These are phyloP conservation scores for Neonectria hederae DNA, from an alignment of 2,329 filamentous ascomycete species.

Conservation along the genomic window DNA sequence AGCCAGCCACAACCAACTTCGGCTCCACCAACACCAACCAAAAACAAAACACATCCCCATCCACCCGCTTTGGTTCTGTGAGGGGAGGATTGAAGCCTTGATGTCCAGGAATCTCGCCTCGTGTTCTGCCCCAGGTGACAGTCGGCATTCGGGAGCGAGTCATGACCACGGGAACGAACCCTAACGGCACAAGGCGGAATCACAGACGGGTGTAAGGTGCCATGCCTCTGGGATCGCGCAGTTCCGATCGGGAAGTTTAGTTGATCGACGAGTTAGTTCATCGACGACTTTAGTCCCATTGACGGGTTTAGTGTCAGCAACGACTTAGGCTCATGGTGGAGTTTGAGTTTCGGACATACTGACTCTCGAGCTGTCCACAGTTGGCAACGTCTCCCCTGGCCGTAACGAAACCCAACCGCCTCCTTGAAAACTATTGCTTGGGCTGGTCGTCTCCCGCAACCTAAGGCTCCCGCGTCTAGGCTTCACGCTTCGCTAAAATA, in stretches of 20 bases:
- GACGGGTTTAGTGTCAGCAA: background rate
- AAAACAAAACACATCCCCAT: background rate
- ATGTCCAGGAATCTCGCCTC: no score
- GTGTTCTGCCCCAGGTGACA: background rate
- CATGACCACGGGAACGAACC: background rate
- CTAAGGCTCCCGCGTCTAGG: background rate
- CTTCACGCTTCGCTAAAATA: background rate
- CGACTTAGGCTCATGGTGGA: background rate
- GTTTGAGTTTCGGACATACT: background rate
- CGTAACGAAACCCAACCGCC: background rate
- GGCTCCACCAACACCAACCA: background rate
- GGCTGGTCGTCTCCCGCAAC: background rate
- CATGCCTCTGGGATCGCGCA: no score
- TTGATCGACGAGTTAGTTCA: background rate
- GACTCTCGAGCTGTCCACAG: background rate
- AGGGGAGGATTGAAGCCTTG: no score
- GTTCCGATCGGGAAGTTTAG: background rate
- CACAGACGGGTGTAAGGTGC: no score
- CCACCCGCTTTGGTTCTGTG: no score
- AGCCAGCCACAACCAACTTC: background rate
- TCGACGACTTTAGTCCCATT: background rate
- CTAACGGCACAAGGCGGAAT: background rate
- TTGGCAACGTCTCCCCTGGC: background rate
- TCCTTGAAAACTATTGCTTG: background rate
- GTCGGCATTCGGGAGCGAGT: conserved; percentile 2